These are phyloP conservation scores for Cynara cardunculus DNA, from an alignment of 129 eudicot genomes.

Conservation along the genomic window DNA sequence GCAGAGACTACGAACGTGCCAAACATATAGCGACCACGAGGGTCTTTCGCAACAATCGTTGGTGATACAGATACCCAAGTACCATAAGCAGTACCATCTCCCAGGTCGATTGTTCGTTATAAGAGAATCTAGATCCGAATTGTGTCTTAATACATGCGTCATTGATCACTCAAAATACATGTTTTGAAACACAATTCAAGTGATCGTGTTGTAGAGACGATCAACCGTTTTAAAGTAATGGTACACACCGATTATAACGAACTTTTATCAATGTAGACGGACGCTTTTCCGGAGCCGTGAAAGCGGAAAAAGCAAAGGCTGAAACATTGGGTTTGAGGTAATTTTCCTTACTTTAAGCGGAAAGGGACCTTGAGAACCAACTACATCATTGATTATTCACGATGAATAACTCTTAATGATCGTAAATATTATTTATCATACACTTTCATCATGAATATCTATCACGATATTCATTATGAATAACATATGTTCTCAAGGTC, in stretches of 20 bases:
- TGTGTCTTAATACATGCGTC: background rate
- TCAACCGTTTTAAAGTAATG: background rate
- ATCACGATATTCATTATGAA: background rate
- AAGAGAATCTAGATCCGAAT: background rate
- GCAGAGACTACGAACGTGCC: conserved; percentile 62
- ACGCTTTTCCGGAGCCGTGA: conserved; percentile 29
- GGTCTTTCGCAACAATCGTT: conserved; percentile 50
- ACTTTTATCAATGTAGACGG: conserved; percentile 5
- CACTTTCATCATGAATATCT: background rate
- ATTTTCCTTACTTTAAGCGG: background rate
- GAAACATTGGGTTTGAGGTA: conserved; percentile 38
- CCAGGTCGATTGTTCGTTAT: conserved; percentile 43
- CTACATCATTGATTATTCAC: background rate
- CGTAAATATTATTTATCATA: too few species aligned
- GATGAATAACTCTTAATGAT: background rate
- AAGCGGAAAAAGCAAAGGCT: conserved; percentile 21
- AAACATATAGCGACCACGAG: conserved; percentile 31
- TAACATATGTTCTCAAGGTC: background rate
- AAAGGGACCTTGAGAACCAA: background rate
- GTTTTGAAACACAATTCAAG: background rate
- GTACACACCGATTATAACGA: background rate
- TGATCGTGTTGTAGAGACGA: background rate
- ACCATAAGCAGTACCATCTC: conserved; percentile 57
- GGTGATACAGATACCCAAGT: conserved; percentile 43
- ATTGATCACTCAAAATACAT: too few species aligned